Conservation (phyloP, 2,329 filamentous ascomycete genomes). For the Xylariaceae sp. region DNA sequence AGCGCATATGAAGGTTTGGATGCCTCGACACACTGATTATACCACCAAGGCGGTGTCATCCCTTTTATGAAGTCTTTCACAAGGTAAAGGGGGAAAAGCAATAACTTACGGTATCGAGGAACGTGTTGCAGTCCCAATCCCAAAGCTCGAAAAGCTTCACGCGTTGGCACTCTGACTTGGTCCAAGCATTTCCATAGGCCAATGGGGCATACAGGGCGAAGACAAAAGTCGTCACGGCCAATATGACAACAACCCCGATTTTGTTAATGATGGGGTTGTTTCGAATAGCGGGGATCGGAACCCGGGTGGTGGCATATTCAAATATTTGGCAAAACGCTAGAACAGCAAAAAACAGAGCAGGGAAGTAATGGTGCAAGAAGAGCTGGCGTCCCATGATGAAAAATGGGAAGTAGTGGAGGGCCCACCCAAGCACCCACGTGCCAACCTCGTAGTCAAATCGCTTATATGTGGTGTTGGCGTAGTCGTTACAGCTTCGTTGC, state of each 20-base stretch:
- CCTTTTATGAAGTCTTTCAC: constrained; percentile 16
- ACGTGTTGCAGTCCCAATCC: constrained; percentile 98
- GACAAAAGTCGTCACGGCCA: constrained; percentile 68
- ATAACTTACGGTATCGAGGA: constrained; percentile 76
- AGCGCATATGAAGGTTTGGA: no score
- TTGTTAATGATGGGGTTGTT: constrained; percentile 71
- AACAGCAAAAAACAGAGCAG: constrained; percentile 91
- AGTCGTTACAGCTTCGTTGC: constrained; percentile 91
- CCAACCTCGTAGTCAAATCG: constrained; percentile 98
- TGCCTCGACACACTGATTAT: no score
- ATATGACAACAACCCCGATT: constrained; percentile 66
- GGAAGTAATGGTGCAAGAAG: constrained; percentile 98
- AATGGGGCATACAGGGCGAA: constrained; percentile 87
- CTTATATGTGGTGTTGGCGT: constrained; percentile 78
- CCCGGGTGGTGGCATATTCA: constrained; percentile 76
- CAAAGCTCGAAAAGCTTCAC: constrained; percentile 85
- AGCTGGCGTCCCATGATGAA: constrained; percentile 97
- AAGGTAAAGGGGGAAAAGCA: constrained; percentile 34
- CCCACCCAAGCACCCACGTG: constrained; percentile 86
- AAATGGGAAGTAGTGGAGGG: constrained; percentile 98
- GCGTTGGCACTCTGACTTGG: constrained; percentile 76
- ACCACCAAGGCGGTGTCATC: no score
- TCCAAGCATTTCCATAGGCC: constrained; percentile 93
- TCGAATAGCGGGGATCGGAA: constrained; percentile 63
- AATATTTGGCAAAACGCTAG: constrained; percentile 84